Evolutionary conservation across 2,329 filamentous ascomycete species (phyloP).

Genomic region (Scedosporium apiospermum): DNA sequence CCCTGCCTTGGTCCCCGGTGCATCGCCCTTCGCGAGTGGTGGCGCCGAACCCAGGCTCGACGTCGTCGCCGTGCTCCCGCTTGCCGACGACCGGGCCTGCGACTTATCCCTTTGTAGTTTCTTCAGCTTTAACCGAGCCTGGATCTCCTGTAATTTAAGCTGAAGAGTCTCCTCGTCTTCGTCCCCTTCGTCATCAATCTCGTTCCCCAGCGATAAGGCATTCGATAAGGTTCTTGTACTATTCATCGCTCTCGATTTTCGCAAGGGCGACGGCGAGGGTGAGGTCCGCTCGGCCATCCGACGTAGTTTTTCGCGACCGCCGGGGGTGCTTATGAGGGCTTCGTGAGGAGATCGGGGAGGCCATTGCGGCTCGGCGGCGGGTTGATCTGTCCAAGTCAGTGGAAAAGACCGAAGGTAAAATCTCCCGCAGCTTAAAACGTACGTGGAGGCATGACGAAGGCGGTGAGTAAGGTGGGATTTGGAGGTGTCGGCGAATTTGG

Average conservation of each 20-base stretch:
- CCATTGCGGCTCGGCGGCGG: constrained; percentile 44
- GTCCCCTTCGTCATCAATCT: constrained; percentile 40
- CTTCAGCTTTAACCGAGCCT: constrained; percentile 80
- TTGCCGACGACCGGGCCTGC: not conserved
- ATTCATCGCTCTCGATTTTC: constrained; percentile 5
- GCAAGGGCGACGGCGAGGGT: constrained; percentile 55
- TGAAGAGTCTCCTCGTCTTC: constrained; percentile 87
- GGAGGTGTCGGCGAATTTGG: not conserved
- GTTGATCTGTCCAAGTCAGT: constrained; percentile 3
- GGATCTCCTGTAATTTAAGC: constrained; percentile 77
- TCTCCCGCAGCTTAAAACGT: not conserved
- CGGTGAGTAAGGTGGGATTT: not conserved
- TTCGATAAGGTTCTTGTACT: not conserved
- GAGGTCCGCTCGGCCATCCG: constrained; percentile 57
- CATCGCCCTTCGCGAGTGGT: not conserved
- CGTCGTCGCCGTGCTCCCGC: not conserved
- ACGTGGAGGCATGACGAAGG: constrained; percentile 1
- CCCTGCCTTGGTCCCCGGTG: not conserved
- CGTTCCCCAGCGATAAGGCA: constrained; percentile 18
- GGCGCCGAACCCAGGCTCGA: not conserved
- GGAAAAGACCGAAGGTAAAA: not conserved
- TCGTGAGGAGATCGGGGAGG: constrained; percentile 59
- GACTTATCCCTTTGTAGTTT: constrained; percentile 63
- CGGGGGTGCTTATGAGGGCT: constrained; percentile 58
- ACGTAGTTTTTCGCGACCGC: constrained; percentile 67